Evolutionary conservation across 129 eudicot species (phyloP), one percentile per base, ranked within the genome.

Genomic region (Gnaphalium uliginosum): DNA sequence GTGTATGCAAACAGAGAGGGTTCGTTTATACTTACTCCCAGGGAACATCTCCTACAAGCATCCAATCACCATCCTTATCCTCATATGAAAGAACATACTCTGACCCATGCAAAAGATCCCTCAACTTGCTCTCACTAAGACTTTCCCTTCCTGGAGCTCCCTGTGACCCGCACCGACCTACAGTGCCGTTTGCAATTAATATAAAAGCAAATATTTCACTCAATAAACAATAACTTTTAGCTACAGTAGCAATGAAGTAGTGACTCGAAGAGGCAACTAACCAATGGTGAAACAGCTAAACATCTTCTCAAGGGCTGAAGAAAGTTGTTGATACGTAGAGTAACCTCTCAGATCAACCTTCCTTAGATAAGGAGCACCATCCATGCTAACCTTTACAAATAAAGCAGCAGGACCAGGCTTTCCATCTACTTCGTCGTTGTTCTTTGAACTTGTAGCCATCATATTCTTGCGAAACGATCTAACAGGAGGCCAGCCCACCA

Each of bases 41-140:
- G 8, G 96, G 96, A 57, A 90, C 96, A 85, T 90, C 96, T 30
- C 96, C 96, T 30, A 90, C 92, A 63, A 90, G 96, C 96, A 90
- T 90, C 96, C 96, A 90, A 66, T 90, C 96, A 68, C 92, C 88
- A 79, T 90, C 96, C 83, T 90, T 90, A 81, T 90, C 96, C 81
- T 90, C 96, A 15, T 87, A 90, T 0, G 96, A 85, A 50, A 90
- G 83, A 32, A 90, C 96, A 72, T 90, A 87, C 41, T 86, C 96
- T 0, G 96, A 87, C 65, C 96, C 92, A 71, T 90, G 89, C 73
- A 87, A 80, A 75, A 90, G 81, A 85, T 90, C 92, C 79, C 87
- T 87, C 73, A 90, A 71, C 75, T 90, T 90, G 74, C 85, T 85
- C 77, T 90, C 96, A 46, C 90, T 85, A 41, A 87, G 77, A 78